Percentiles rank a stretch among this genome's conserved stretches.
Evolutionary conservation across 495 filamentous ascomycete species (phyloP).

Genomic region (Beverwykella pulmonaria): DNA sequence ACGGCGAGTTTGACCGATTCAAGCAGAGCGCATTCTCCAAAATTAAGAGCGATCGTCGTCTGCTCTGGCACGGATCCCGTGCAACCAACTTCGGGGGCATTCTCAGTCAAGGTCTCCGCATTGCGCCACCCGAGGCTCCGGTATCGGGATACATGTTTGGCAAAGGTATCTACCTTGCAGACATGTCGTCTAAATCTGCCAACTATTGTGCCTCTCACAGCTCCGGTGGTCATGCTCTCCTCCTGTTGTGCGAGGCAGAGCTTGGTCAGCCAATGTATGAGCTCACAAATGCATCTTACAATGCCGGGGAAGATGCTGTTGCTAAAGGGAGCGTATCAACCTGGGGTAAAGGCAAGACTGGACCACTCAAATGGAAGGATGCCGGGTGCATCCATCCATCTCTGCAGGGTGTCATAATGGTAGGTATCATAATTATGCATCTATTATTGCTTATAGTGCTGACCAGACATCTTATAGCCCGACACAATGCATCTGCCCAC

Average conservation of each 20-base stretch:
- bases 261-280: constrained; percentile 71
- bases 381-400: constrained; percentile 63
- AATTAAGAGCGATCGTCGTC: constrained; percentile 59
- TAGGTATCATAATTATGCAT: constrained; percentile 31
- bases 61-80: constrained; percentile 84
- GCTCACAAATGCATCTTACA: constrained; percentile 55
- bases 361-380: constrained; percentile 75
- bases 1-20: constrained; percentile 74
- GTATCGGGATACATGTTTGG: constrained; percentile 80
- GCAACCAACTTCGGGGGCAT: constrained; percentile 83
- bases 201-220: constrained; percentile 65
- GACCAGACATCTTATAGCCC: constrained; percentile 45
- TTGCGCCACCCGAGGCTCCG: constrained; percentile 82
- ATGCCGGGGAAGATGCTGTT: constrained; percentile 65
- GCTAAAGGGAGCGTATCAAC: constrained; percentile 64
- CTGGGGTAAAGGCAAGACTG: constrained; percentile 62
- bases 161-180: constrained; percentile 89
- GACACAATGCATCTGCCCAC: constrained; percentile 50
- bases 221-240: constrained; percentile 55
- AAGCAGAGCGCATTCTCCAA: constrained; percentile 52
- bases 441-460: background rate
- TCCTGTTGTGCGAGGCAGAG: constrained; percentile 79
- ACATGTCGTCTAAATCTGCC: constrained; percentile 77
- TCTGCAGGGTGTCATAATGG: constrained; percentile 68
- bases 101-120: constrained; percentile 79